Conservation (phyloP, 2,329 filamentous ascomycete species). For the Cercospora sp. region DNA sequence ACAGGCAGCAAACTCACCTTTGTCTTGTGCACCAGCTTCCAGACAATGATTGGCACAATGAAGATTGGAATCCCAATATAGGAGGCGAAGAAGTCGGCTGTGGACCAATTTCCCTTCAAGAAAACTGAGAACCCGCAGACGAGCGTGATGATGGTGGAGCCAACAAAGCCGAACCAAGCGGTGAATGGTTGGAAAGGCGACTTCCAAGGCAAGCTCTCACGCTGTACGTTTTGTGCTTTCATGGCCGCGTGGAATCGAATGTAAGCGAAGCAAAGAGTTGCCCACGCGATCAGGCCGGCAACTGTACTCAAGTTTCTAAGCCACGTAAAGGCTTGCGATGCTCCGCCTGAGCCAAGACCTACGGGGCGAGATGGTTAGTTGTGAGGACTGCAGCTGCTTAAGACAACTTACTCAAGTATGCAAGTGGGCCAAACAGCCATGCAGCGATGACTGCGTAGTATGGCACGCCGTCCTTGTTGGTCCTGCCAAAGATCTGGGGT, state of each 20-base stretch:
- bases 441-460: slow-evolving; percentile 69
- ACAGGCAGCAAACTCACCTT: neutral
- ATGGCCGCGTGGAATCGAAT: slow-evolving; percentile 50
- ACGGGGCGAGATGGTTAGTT: neutral
- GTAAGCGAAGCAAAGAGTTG: slow-evolving; percentile 45
- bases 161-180: slow-evolving; percentile 25
- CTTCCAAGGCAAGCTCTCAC: slow-evolving; percentile 36
- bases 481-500: slow-evolving; percentile 57
- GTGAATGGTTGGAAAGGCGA: slow-evolving; percentile 23
- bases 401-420: slow-evolving; percentile 41
- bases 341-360: slow-evolving; percentile 27
- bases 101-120: slow-evolving; percentile 28
- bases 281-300: slow-evolving; percentile 31
- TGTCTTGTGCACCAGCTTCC: slow-evolving; percentile 9
- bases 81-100: slow-evolving; percentile 43
- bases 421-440: slow-evolving; percentile 37
- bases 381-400: neutral
- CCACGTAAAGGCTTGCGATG: slow-evolving; percentile 30
- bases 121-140: slow-evolving; percentile 38
- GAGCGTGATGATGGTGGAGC: slow-evolving; percentile 32
- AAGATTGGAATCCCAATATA: slow-evolving; percentile 46
- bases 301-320: slow-evolving; percentile 30
- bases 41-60: slow-evolving; percentile 31
- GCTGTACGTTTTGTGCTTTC: slow-evolving; percentile 42
- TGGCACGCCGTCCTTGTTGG: slow-evolving; percentile 67